Evolutionary conservation across 768 basidiomycete species (phyloP).

Genomic region (Pulveroboletus sp.): DNA sequence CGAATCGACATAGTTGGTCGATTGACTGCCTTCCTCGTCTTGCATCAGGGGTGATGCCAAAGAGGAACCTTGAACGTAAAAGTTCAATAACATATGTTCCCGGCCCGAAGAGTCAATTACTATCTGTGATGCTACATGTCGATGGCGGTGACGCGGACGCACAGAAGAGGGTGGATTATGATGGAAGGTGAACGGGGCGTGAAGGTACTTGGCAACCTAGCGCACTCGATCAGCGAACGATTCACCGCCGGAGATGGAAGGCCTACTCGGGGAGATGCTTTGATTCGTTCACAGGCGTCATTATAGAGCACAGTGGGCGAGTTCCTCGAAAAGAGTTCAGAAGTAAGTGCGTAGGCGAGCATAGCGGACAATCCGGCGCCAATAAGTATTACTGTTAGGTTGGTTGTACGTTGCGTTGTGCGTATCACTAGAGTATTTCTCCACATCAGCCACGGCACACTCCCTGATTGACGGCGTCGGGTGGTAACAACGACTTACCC

Average conservation of each 20-base stretch:
- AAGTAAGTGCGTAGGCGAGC: slow-evolving; percentile 69
- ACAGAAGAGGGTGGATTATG: slow-evolving; percentile 73
- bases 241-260: background rate
- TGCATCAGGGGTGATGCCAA: slow-evolving; percentile 19
- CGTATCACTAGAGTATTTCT: slow-evolving; percentile 14
- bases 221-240: background rate
- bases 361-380: slow-evolving; percentile 79
- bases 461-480: background rate
- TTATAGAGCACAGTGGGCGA: slow-evolving; percentile 80
- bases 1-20: slow-evolving; percentile 38
- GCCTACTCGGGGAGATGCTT: slow-evolving; percentile 42
- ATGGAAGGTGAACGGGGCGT: slow-evolving; percentile 66
- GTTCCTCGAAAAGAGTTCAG: slow-evolving; percentile 84
- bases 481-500: slow-evolving; percentile 39
- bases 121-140: slow-evolving; percentile 76
- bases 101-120: slow-evolving; percentile 67
- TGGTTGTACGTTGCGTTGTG: slow-evolving; percentile 48
- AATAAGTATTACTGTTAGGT: slow-evolving; percentile 53
- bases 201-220: slow-evolving; percentile 68
- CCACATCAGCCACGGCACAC: background rate
- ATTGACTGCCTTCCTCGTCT: slow-evolving; percentile 24
- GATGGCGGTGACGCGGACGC: slow-evolving; percentile 77
- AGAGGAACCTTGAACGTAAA: slow-evolving; percentile 66
- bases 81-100: slow-evolving; percentile 81
- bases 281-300: slow-evolving; percentile 48